These are phyloP conservation scores for Tricholoma terreum DNA, from an alignment of 768 basidiomycete species.

Conservation along the genomic window DNA sequence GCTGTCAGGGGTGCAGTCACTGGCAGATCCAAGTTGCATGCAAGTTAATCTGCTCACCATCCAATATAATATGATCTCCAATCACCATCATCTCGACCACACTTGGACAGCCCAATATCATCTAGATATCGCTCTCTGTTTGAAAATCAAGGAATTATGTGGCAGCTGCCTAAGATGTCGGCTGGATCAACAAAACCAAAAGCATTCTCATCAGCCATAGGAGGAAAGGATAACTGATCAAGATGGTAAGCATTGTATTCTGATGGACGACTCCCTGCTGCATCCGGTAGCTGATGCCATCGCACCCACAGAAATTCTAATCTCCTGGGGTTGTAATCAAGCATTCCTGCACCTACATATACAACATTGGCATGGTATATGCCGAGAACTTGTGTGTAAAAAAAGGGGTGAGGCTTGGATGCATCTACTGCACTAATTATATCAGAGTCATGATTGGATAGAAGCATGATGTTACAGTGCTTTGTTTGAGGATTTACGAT, in stretches of 20 bases:
- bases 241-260: background rate
- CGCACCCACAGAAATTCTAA: constrained; percentile 13
- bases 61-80: constrained; percentile 13
- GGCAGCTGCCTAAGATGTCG: constrained; percentile 11
- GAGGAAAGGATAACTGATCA: constrained; percentile 8
- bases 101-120: constrained; percentile 4
- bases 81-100: constrained; percentile 1
- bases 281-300: constrained; percentile 7
- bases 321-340: background rate
- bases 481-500: constrained; percentile 2
- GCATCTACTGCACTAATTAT: no score
- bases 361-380: constrained; percentile 10
- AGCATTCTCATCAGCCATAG: no score
- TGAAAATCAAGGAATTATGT: constrained; percentile 12
- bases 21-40: no score
- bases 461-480: constrained; percentile 3
- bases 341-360: background rate
- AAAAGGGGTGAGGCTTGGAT: no score
- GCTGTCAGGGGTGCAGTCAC: no score
- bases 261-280: no score
- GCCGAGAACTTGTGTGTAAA: constrained; percentile 5
- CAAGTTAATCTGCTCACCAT: no score
- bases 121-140: background rate
- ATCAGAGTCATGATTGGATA: no score
- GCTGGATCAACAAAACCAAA: constrained; percentile 13